phyloP scores from a whole-genome alignment of 805 yeast species.

The Candida loeiensis region DNA sequence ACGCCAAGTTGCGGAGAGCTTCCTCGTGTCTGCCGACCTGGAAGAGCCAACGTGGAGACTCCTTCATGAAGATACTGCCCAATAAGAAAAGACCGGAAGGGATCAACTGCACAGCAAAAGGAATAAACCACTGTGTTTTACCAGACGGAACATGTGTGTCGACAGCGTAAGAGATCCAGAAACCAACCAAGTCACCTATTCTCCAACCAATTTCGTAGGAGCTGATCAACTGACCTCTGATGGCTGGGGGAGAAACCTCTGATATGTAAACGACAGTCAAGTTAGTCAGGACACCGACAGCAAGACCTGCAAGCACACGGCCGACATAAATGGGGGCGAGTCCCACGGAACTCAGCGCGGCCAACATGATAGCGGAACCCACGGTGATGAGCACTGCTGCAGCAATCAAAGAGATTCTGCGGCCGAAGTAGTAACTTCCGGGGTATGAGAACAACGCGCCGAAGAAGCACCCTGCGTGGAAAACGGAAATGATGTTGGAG shows the following conservation, averaged over 20 bases:
- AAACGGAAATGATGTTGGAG: constrained; percentile 36
- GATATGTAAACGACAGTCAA: constrained; percentile 35
- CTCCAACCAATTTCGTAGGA: constrained; percentile 39
- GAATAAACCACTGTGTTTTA: constrained; percentile 36
- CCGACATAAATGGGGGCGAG: constrained; percentile 38
- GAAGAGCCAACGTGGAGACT: constrained; percentile 37
- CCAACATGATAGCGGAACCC: constrained; percentile 38
- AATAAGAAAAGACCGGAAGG: constrained; percentile 34
- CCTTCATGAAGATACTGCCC: constrained; percentile 32
- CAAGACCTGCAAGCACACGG: constrained; percentile 34
- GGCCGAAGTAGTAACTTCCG: constrained; percentile 31
- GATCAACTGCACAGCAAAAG: constrained; percentile 37
- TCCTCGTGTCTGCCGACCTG: constrained; percentile 28
- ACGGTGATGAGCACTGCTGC: constrained; percentile 32
- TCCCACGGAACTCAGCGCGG: constrained; percentile 23
- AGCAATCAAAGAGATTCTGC: constrained; percentile 27
- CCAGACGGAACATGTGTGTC: constrained; percentile 21
- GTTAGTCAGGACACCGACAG: constrained; percentile 35
- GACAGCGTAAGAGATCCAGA: constrained; percentile 36
- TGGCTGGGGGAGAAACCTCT: constrained; percentile 35
- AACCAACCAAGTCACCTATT: constrained; percentile 37
- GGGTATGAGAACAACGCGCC: constrained; percentile 39
- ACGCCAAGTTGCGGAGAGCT: constrained; percentile 31
- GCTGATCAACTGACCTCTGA: constrained; percentile 31
- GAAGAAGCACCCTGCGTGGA: constrained; percentile 40